Percentiles rank a stretch among this genome's conserved stretches.
These are phyloP conservation scores for Croton laevigatus DNA, from an alignment of 441 rosid genomes.

Conservation along the genomic window DNA sequence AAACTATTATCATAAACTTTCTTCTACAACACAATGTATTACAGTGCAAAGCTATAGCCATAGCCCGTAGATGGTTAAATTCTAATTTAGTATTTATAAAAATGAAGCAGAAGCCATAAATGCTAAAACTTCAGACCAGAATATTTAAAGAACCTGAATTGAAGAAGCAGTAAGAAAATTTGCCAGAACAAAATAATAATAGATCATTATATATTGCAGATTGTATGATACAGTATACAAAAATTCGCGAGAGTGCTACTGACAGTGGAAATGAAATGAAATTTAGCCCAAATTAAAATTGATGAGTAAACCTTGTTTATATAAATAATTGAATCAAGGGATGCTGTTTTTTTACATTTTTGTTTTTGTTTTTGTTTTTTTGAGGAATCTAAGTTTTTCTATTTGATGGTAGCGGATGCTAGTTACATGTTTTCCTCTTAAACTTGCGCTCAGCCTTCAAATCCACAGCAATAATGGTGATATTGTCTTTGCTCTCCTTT, in stretches of 20 bases:
- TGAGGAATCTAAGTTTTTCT: no score
- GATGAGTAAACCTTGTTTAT: no score
- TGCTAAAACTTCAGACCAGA: background rate
- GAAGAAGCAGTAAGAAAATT: background rate
- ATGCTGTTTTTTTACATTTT: background rate
- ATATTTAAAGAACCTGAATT: background rate
- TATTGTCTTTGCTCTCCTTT: constrained; percentile 82
- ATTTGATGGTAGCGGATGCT: background rate
- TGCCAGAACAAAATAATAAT: background rate
- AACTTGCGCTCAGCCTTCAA: constrained; percentile 76
- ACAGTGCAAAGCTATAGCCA: no score
- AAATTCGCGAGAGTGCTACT: no score
- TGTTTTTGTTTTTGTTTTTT: background rate
- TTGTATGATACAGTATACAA: background rate
- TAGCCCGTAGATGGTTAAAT: no score
- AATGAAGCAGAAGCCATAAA: background rate
- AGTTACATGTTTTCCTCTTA: constrained; percentile 39
- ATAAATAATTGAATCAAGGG: background rate
- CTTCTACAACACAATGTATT: no score
- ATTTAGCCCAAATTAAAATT: constrained; percentile 10
- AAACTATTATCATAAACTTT: no score
- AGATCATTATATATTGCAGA: background rate
- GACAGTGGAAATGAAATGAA: no score
- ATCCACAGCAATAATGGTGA: constrained; percentile 65
- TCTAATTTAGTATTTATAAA: no score